These are phyloP conservation scores for Yamadazyma friedrichii DNA, from an alignment of 1,139 yeast species.

Conservation along the genomic window DNA sequence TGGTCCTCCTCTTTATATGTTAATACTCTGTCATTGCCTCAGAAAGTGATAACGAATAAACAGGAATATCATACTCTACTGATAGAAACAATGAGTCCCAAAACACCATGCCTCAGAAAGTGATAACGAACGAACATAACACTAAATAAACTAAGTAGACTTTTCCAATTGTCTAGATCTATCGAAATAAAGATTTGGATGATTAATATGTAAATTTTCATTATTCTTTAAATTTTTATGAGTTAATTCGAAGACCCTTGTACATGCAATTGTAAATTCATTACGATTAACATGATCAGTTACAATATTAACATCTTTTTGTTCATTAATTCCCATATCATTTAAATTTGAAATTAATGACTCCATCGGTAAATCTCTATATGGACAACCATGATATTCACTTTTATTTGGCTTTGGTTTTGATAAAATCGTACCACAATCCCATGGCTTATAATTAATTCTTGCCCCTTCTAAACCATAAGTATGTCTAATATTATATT, in stretches of 20 bases:
- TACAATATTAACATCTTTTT: slow-evolving; percentile 59
- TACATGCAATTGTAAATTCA: slow-evolving; percentile 83
- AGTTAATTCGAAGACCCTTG: slow-evolving; percentile 82
- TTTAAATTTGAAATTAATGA: slow-evolving; percentile 54
- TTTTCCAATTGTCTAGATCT: slow-evolving; percentile 53
- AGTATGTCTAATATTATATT: slow-evolving; percentile 81
- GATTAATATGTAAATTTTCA: slow-evolving; percentile 61
- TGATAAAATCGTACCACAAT: slow-evolving; percentile 72
- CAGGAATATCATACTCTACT: no score
- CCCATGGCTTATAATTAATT: slow-evolving; percentile 82
- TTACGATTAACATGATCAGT: slow-evolving; percentile 63
- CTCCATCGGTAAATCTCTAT: slow-evolving; percentile 69
- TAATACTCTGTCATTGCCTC: no score
- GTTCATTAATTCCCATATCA: slow-evolving; percentile 70
- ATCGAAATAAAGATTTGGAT: slow-evolving; percentile 88
- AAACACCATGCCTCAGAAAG: background rate
- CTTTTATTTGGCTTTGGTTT: slow-evolving; percentile 70
- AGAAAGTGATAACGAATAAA: no score
- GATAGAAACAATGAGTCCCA: no score
- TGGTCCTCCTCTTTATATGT: no score
- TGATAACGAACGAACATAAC: background rate
- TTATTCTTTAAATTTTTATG: slow-evolving; percentile 52
- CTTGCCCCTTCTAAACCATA: slow-evolving; percentile 93
- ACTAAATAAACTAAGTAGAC: background rate
- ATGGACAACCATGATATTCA: slow-evolving; percentile 93